Base-by-base conservation (phyloP, 495 filamentous ascomycete species). In the Talaromyces stipitatus region DNA sequence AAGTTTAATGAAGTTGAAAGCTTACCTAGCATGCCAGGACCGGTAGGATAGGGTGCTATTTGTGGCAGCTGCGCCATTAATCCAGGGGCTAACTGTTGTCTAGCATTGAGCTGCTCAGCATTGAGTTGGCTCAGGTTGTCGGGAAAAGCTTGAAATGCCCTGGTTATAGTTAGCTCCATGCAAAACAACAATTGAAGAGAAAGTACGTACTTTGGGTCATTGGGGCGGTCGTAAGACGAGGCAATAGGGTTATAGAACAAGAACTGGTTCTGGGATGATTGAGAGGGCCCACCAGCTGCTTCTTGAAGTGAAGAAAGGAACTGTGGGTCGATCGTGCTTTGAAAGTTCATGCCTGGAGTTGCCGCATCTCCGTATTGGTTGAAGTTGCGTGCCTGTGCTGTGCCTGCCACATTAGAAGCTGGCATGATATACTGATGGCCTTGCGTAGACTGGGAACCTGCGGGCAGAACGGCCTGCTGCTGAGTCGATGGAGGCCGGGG, bases 291-390 rank as follows among this genome's bases (percentile, higher is more conserved):
- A 41, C 41, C 63, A 22, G 61, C 55, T 18, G 62, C 53, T 56
- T 66, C 65, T 27, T 64, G 66, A 20, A 47, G 26, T 11, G 68
- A 51, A 28, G 65, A 66, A 0, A 76, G 64, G 54, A 67, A 78
- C 23, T 69, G 69, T 0, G 75, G 75, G 46, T 78, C 70, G 54
- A 78, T 76, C 6, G 73, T 75, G 18, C 68, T 63, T 52, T 67
- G 69, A 18, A 65, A 62, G 1, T 63, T 51, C 6, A 69, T 58
- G 23, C 33, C 61, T 1, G 65, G 53, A 14, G 64, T 61, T n/a
- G 67, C 12, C 32, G 32, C 26, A 8, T 67, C 65, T 20, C 65
- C 14, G 55, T 67, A 77, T 16, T 70, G 67, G 51, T 65, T 64
- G 10, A 66, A 61, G 26, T 41, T 28, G 20, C 12, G 32, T 14